phyloP scores from a whole-genome alignment of 2,329 filamentous ascomycete genomes.

The Trichoderma sp. region DNA sequence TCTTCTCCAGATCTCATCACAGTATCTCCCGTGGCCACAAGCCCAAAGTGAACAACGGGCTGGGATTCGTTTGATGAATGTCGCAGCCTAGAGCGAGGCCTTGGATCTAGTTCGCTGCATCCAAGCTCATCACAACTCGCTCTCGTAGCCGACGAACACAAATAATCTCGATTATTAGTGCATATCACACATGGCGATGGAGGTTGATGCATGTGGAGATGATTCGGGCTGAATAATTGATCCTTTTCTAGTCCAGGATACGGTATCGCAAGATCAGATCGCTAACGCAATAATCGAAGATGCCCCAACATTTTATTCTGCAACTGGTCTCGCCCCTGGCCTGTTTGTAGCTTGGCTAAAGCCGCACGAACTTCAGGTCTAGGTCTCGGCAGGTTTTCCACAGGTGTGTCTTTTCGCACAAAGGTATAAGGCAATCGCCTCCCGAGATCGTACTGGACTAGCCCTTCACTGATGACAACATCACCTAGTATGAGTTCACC shows the following conservation, averaged over 20 bases:
- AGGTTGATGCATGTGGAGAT: background rate
- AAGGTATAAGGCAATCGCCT: background rate
- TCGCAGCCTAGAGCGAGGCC: background rate
- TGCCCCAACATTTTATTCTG: background rate
- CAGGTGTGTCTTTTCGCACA: background rate
- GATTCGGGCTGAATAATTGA: background rate
- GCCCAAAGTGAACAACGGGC: background rate
- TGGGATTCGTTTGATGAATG: accelerated
- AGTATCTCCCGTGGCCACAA: constrained; percentile 29
- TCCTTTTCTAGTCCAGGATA: background rate
- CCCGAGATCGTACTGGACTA: background rate
- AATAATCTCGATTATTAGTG: background rate
- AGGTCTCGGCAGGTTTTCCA: background rate
- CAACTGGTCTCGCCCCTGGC: accelerated
- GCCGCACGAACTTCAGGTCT: background rate
- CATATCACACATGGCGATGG: background rate
- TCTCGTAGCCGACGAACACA: background rate
- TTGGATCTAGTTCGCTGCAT: background rate
- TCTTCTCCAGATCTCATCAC: constrained; percentile 38
- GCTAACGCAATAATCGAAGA: background rate
- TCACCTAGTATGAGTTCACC: background rate
- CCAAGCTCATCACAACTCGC: background rate
- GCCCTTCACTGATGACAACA: background rate
- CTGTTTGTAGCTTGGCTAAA: background rate
- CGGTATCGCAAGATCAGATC: background rate